These are phyloP conservation scores for Hyaloscypha finlandica DNA, from an alignment of 495 filamentous ascomycete species.

Conservation along the genomic window DNA sequence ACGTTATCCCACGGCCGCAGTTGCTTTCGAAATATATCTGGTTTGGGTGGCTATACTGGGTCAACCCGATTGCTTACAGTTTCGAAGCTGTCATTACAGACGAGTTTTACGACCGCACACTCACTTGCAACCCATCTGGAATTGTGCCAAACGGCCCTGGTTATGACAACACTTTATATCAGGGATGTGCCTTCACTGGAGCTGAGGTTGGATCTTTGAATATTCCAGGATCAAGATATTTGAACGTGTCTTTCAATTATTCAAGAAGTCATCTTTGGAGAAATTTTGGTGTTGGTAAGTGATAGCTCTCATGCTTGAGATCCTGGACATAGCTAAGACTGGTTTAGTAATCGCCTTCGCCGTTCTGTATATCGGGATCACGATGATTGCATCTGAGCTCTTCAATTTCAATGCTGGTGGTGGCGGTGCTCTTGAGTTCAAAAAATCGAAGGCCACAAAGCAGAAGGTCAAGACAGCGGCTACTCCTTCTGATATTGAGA, in stretches of 20 bases:
- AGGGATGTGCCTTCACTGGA: conserved; percentile 65
- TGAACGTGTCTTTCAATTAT: conserved; percentile 59
- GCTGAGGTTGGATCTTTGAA: conserved; percentile 41
- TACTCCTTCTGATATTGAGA: conserved; percentile 49
- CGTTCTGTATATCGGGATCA: conserved; percentile 68
- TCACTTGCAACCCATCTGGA: conserved; percentile 61
- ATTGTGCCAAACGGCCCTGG: conserved; percentile 50
- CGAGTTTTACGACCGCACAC: conserved; percentile 45
- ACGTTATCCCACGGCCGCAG: conserved; percentile 50
- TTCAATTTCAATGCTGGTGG: conserved; percentile 47
- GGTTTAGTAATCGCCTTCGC: conserved; percentile 60
- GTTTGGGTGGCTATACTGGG: conserved; percentile 60
- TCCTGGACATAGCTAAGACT: background rate
- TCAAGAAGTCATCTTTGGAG: conserved; percentile 70
- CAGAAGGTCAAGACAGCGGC: conserved; percentile 46
- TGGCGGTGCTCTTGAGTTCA: conserved; percentile 45
- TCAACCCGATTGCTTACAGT: conserved; percentile 56
- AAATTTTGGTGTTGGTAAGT: conserved; percentile 60
- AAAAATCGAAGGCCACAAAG: conserved; percentile 63
- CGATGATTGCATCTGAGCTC: conserved; percentile 58
- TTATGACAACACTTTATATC: conserved; percentile 47
- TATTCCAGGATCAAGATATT: conserved; percentile 62
- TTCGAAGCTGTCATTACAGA: conserved; percentile 65
- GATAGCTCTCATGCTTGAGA: background rate
- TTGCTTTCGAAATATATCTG: conserved; percentile 37